Evolutionary conservation across 768 basidiomycete genomes (phyloP), one percentile per base, ranked within the genome.

Genomic region (Hygrophoropsis aurantiaca): DNA sequence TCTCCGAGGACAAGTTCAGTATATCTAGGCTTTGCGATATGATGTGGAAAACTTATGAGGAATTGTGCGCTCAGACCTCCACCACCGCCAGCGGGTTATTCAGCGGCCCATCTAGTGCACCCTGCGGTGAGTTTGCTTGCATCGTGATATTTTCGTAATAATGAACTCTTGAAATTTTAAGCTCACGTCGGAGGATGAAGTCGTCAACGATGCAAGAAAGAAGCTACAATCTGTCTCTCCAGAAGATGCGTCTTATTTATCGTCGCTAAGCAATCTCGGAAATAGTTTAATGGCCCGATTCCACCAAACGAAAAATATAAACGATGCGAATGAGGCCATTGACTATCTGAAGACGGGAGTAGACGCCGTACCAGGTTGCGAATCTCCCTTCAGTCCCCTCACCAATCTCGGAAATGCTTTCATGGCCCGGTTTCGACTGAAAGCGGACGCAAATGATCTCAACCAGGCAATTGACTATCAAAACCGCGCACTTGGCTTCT

Each of bases 301-400:
- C 33, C 13, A 50, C 21, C 54, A 30, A 16, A 50, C 46, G 4
- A 44, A 61, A 34, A 51, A 61, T 23, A 34, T 46, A 11, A 32
- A 41, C 5, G 65, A 67, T 36, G 48, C 71, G n/a, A 49, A 61
- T 26, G 23, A 49, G 47, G 47, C 49, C 51, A 26, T 44, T 58
- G 24, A 54, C 23, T 47, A 48, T 23, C 8, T 21, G 2, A 41
- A 25, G n/a, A n/a, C n/a, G n/a, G n/a, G n/a, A n/a, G n/a, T 66
- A 6, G 40, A 52, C n/a, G 32, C 62, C n/a, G 53, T 55, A 13
- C 55, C 58, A 16, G 58, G 50, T 4, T 58, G 64, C 42, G 35
- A 50, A 19, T 44, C 45, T 26, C 55, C 51, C 18, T 47, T 60
- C 11, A 5, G 25, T 1, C 42, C 32, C 15, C 34, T 65, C 5